These are phyloP conservation scores for Taphrina flavorubra DNA, from an alignment of 1,139 yeast species.

Conservation along the genomic window DNA sequence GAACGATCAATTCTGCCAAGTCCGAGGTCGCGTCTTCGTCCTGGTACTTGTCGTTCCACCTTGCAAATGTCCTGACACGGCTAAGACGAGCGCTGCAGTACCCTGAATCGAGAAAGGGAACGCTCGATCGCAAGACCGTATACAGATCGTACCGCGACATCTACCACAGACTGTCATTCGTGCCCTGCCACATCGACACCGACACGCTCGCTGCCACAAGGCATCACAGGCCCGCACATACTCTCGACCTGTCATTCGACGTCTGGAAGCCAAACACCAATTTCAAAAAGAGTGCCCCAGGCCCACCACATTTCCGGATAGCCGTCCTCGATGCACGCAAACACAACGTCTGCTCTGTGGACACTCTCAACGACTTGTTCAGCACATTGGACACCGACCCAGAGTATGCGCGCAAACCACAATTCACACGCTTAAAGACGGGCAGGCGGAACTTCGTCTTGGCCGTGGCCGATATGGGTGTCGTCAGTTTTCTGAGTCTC, in stretches of 20 bases:
- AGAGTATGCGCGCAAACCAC: slow-evolving; percentile 4
- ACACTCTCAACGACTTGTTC: slow-evolving; percentile 23
- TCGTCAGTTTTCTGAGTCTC: slow-evolving; percentile 35
- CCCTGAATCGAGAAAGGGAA: not conserved
- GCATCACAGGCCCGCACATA: slow-evolving; percentile 8
- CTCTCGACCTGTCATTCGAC: slow-evolving; percentile 58
- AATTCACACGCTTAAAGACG: slow-evolving; percentile 29
- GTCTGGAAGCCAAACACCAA: slow-evolving; percentile 84
- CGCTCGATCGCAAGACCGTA: not conserved
- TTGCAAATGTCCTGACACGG: not conserved
- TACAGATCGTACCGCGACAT: slow-evolving; percentile 29
- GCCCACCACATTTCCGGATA: slow-evolving; percentile 76
- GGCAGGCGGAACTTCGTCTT: slow-evolving; percentile 36
- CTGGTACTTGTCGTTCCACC: not conserved
- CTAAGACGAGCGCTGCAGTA: not conserved
- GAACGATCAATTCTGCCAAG: not conserved
- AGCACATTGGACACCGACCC: slow-evolving; percentile 11
- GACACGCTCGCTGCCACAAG: not conserved
- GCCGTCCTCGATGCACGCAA: slow-evolving; percentile 58
- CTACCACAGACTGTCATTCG: slow-evolving; percentile 33
- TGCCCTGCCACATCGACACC: slow-evolving; percentile 15
- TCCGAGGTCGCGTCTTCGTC: not conserved
- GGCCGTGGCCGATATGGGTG: slow-evolving; percentile 42
- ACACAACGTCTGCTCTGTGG: slow-evolving; percentile 18
- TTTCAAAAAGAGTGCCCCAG: slow-evolving; percentile 73